Base-by-base conservation (phyloP, 768 basidiomycete species). In the Brasilioporus rufonigricans region DNA sequence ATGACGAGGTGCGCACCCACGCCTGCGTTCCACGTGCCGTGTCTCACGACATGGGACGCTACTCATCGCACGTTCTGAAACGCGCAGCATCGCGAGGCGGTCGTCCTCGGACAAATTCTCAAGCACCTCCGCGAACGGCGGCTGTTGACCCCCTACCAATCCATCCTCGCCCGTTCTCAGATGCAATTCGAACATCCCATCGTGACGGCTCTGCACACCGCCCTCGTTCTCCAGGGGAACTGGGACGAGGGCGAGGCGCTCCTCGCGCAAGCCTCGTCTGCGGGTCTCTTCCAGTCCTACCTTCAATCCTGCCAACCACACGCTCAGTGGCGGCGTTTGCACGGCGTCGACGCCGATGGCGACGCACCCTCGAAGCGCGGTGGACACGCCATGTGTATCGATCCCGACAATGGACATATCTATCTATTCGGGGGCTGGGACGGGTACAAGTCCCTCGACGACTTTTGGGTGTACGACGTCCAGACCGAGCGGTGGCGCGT, bases 391-490 rank as follows among this genome's bases (percentile, higher is more conserved):
- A n/a, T n/a, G n/a, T n/a, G n/a, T n/a, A n/a, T n/a, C n/a, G n/a
- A n/a, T n/a, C n/a, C n/a, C n/a, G n/a, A n/a, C n/a, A n/a, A n/a
- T n/a, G n/a, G n/a, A n/a, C n/a, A n/a, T n/a, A n/a, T n/a, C n/a
- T n/a, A n/a, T n/a, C n/a, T n/a, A n/a, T n/a, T n/a, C n/a, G n/a
- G 90, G 1, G 91, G 91, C 0, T 92, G 86, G 83, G 81, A 90
- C 56, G 89, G 91, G 1, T 70, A 81, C 51, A 83, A 80, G 55
- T 84, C 82, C 46, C 72, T 92, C 29, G 86, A 88, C 63, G 90
- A 93, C 66, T 86, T 91, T 57, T 92, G 90, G 90, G 75, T 77
- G 39, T 91, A 88, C 63, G 76, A 77, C 57, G 78, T 89, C 63
- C 73, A 71, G 31, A 72, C 77, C 10, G 80, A 84, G 48, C 73